A percentile compares a stretch with the other conserved stretches of the same genome.
phyloP scores from a whole-genome alignment of 2,329 filamentous ascomycete species.

The Clarireedia homoeocarpa region DNA sequence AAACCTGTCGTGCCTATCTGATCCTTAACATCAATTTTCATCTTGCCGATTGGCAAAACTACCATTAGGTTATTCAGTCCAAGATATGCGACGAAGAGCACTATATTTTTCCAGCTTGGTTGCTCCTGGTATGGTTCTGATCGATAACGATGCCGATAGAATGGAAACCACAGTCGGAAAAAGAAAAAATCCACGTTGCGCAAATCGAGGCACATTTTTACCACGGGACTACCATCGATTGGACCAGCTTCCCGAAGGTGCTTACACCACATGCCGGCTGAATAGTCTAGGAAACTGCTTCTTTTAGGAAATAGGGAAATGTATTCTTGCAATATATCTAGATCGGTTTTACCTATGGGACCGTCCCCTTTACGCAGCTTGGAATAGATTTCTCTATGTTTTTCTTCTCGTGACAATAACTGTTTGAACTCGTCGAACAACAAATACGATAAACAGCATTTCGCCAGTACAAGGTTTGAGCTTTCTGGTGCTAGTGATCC shows the following conservation, averaged over 20 bases:
- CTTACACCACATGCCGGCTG: neutral
- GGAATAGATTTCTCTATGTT: neutral
- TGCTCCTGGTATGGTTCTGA: too few relatives aligned
- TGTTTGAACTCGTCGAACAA: neutral
- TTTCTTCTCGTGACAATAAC: neutral
- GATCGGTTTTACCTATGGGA: neutral
- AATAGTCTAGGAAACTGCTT: neutral
- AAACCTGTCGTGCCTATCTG: neutral
- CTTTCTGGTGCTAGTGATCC: constrained; percentile 3
- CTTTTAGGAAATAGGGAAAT: neutral
- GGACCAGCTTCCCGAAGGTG: neutral
- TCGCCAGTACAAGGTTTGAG: constrained; percentile 6
- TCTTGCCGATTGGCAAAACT: neutral
- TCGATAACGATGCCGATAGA: neutral
- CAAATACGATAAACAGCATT: constrained; percentile 8
- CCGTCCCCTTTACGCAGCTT: neutral
- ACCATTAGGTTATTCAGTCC: neutral
- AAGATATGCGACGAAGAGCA: neutral
- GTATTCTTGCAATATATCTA: constrained; percentile 4
- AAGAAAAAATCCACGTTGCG: neutral
- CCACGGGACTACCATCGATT: neutral
- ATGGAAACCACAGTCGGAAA: neutral
- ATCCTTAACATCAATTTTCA: neutral
- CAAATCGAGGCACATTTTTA: neutral
- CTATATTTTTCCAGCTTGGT: neutral